These are phyloP conservation scores for Globisporangium alternatum DNA, from an alignment of 352 stramenopile genomes.

Conservation along the genomic window DNA sequence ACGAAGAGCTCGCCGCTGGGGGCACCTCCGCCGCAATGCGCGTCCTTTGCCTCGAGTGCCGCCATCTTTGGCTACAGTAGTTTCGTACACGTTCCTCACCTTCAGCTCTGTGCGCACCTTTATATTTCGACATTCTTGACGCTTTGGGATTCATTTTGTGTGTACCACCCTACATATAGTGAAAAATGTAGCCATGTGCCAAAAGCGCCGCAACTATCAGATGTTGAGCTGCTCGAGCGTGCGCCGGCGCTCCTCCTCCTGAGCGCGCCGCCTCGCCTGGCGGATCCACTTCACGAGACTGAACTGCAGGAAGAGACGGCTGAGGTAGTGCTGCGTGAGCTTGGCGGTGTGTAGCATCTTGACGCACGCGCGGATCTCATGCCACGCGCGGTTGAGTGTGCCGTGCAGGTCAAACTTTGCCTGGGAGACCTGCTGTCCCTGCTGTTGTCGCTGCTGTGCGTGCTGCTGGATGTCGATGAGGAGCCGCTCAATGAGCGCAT, in stretches of 20 bases:
- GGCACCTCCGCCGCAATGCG: background rate
- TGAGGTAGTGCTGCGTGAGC: conserved; percentile 71
- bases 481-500: conserved; percentile 50
- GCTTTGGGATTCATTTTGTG: too few species aligned
- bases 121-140: too few species aligned
- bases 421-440: conserved; percentile 4
- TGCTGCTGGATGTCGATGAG: conserved; percentile 33
- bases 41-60: background rate
- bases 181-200: too few species aligned
- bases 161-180: too few species aligned
- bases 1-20: conserved; percentile 49
- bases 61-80: background rate
- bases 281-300: conserved; percentile 60
- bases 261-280: conserved; percentile 36
- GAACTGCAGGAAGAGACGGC: conserved; percentile 54
- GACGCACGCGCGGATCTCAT: conserved; percentile 56
- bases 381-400: conserved; percentile 37
- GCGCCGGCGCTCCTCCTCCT: conserved; percentile 26
- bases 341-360: conserved; percentile 66
- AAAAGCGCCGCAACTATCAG: background rate
- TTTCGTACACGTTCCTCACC: too few species aligned
- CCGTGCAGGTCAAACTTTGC: conserved; percentile 10
- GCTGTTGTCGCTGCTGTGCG: conserved; percentile 11
- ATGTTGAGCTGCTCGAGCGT: conserved; percentile 19
- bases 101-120: too few species aligned